Percentiles rank a stretch among this genome's conserved stretches.
These are phyloP conservation scores for Capsicum rhomboideum DNA, from an alignment of 257 asterid genomes.

Conservation along the genomic window DNA sequence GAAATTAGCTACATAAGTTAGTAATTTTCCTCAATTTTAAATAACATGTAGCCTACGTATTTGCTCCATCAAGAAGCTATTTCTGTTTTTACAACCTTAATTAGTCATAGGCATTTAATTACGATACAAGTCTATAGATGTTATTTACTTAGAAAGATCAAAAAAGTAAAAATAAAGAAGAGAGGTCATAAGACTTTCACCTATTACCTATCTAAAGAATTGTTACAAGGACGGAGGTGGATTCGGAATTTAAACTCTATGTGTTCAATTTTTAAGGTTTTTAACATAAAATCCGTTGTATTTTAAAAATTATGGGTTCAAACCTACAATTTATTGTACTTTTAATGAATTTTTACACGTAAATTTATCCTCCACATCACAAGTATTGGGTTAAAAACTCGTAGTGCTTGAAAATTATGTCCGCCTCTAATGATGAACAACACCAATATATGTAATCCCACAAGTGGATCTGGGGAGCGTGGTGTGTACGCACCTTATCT, in stretches of 20 bases:
- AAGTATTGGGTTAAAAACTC: not conserved
- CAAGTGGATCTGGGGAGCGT: too few species aligned
- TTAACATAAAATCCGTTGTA: too few species aligned
- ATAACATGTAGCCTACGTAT: not conserved
- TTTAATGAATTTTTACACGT: too few species aligned
- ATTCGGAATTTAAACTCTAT: not conserved
- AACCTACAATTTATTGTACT: not conserved
- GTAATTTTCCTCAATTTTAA: not conserved
- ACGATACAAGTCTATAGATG: not conserved
- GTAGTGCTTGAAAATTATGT: too few species aligned
- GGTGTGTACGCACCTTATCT: too few species aligned
- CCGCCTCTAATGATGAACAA: not conserved
- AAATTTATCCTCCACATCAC: too few species aligned
- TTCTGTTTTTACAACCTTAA: not conserved
- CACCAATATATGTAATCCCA: too few species aligned
- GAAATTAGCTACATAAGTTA: slow-evolving; percentile 5
- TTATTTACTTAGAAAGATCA: not conserved
- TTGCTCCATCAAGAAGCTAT: not conserved
- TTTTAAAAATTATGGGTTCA: not conserved
- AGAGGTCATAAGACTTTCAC: not conserved
- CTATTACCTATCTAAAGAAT: not conserved
- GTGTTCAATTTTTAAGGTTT: not conserved
- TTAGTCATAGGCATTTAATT: not conserved
- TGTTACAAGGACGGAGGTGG: fast-evolving
- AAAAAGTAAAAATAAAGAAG: not conserved